A percentile compares a stretch with the other conserved stretches of the same genome.
These are phyloP conservation scores for Capsella bursapastoris DNA, from an alignment of 345 rosid species.

Conservation along the genomic window DNA sequence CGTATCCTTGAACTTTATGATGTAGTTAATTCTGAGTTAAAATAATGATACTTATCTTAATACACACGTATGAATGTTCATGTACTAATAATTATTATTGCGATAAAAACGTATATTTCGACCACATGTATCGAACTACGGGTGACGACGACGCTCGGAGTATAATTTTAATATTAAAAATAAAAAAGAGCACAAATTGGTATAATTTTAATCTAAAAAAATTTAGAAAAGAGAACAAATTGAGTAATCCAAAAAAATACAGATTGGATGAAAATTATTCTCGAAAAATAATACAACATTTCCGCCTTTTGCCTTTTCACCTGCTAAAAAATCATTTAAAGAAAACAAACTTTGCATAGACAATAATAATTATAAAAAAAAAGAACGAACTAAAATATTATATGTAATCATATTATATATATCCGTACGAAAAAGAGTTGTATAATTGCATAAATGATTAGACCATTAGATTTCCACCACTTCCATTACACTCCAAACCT, in stretches of 20 bases:
- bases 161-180: constrained; percentile 13
- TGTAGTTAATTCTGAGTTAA: neutral
- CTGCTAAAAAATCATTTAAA: constrained; percentile 23
- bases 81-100: neutral
- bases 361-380: neutral
- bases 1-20: too few relatives aligned
- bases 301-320: constrained; percentile 37
- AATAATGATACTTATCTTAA: too few relatives aligned
- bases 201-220: constrained; percentile 7
- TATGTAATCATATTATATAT: neutral
- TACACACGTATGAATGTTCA: constrained; percentile 10
- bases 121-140: constrained; percentile 30
- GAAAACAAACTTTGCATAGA: neutral
- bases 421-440: constrained; percentile 27
- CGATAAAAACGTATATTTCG: neutral
- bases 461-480: constrained; percentile 35
- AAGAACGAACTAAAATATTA: neutral
- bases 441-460: constrained; percentile 37
- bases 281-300: constrained; percentile 30
- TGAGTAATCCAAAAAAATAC: constrained; percentile 42
- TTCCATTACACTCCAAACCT: constrained; percentile 4
- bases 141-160: neutral
- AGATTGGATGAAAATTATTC: constrained; percentile 44
- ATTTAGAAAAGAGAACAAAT: constrained; percentile 7
- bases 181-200: constrained; percentile 10